Percentiles rank a stretch among this genome's conserved stretches.
Conservation (phyloP, 2,329 filamentous ascomycete genomes). For the Aspergillus amoenus region DNA sequence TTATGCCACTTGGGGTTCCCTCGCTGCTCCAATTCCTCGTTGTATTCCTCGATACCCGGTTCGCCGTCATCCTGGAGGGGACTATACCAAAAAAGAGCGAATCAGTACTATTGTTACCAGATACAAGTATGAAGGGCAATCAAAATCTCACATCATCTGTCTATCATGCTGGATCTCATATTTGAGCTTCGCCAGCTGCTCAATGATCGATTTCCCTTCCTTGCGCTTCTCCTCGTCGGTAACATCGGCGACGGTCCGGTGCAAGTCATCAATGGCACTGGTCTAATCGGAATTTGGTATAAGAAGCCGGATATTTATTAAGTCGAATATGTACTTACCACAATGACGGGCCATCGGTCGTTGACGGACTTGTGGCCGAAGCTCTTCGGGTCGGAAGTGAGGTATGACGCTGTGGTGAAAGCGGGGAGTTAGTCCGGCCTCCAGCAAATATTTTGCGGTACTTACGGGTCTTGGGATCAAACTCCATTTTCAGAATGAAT, state of each 20-base stretch:
- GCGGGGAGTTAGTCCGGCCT: conserved; percentile 17
- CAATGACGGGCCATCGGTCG: conserved; percentile 89
- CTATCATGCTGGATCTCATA: conserved; percentile 94
- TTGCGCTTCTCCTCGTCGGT: conserved; percentile 61
- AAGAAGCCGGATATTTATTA: neutral
- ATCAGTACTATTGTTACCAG: neutral
- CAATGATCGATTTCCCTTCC: conserved; percentile 85
- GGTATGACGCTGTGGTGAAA: conserved; percentile 63
- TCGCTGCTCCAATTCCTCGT: conserved; percentile 75
- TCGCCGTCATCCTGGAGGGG: conserved; percentile 75
- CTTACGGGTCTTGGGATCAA: conserved; percentile 72
- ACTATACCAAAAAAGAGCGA: conserved; percentile 40
- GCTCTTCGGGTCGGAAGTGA: conserved; percentile 77
- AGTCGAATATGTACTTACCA: conserved; percentile 57
- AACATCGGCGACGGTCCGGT: conserved; percentile 55
- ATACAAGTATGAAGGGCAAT: neutral
- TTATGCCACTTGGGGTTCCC: conserved; percentile 78
- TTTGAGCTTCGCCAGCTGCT: conserved; percentile 77
- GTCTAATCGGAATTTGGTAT: conserved; percentile 57
- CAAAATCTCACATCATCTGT: conserved; percentile 59
- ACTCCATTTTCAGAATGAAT: conserved; percentile 59
- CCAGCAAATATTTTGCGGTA: neutral
- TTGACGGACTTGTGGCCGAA: conserved; percentile 84
- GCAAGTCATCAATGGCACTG: conserved; percentile 90
- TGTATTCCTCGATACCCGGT: conserved; percentile 76